Percentiles rank a stretch among this genome's conserved stretches.
Conservation (phyloP, 768 basidiomycete species). For the Leccinum variicolor region DNA sequence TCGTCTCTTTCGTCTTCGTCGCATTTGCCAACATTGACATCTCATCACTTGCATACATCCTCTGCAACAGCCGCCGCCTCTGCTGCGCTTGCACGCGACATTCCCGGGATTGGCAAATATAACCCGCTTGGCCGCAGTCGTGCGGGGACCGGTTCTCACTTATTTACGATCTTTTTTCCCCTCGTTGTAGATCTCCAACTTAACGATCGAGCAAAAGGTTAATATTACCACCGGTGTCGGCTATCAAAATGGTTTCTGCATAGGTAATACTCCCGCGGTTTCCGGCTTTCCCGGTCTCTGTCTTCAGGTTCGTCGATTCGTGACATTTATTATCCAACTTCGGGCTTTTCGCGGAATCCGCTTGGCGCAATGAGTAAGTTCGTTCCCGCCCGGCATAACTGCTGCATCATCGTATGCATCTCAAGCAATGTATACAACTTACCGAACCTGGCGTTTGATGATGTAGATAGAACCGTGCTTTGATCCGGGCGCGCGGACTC, state of each 20-base stretch:
- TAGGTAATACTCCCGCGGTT: constrained; percentile 62
- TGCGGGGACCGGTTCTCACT: constrained; percentile 21
- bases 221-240: constrained; percentile 60
- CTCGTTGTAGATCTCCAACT: constrained; percentile 38
- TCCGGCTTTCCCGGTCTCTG: constrained; percentile 64
- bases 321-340: background rate
- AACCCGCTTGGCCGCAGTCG: constrained; percentile 54
- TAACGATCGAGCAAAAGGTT: constrained; percentile 62
- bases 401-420: constrained; percentile 69
- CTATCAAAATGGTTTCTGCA: constrained; percentile 54
- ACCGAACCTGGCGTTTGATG: background rate
- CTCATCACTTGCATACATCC: constrained; percentile 73
- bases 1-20: constrained; percentile 70
- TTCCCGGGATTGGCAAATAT: constrained; percentile 78
- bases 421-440: background rate
- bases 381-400: constrained; percentile 84
- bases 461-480: constrained; percentile 65
- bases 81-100: constrained; percentile 83
- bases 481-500: constrained; percentile 73
- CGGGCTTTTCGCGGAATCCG: constrained; percentile 53
- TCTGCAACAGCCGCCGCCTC: constrained; percentile 89
- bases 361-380: constrained; percentile 64
- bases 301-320: constrained; percentile 47
- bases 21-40: constrained; percentile 45
- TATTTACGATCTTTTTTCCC: too few relatives aligned